A percentile compares a stretch with the other conserved stretches of the same genome.
Evolutionary conservation across 2,329 filamentous ascomycete species (phyloP).

Genomic region (Fusarium mundagurra): DNA sequence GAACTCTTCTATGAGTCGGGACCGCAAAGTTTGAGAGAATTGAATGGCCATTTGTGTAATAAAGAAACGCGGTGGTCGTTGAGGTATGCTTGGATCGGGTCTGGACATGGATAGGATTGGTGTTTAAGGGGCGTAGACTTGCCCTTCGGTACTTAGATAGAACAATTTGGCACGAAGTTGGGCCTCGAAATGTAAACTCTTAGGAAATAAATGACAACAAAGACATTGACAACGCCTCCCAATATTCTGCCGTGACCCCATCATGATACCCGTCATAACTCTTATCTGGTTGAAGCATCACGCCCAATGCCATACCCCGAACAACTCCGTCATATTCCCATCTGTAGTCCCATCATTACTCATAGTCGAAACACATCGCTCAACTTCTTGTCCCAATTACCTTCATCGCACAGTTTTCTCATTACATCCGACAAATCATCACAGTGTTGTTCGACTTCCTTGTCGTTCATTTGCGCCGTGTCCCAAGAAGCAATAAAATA

Average conservation of each 20-base stretch:
- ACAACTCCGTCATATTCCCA: not conserved
- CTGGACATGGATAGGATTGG: not conserved
- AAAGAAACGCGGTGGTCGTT: too few relatives aligned
- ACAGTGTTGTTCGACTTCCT: slow-evolving; percentile 46
- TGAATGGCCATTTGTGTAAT: not conserved
- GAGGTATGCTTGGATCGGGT: not conserved
- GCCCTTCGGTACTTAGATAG: not conserved
- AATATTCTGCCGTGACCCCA: not conserved
- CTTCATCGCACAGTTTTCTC: slow-evolving; percentile 41
- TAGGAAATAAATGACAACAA: not conserved
- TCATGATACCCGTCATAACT: not conserved
- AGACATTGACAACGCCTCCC: not conserved
- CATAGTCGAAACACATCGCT: slow-evolving; percentile 39
- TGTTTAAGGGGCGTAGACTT: not conserved
- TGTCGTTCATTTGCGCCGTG: slow-evolving; percentile 51
- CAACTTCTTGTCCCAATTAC: slow-evolving; percentile 45
- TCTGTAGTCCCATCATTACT: not conserved
- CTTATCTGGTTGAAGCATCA: slow-evolving; percentile 31
- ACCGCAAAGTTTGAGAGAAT: not conserved
- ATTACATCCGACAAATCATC: slow-evolving; percentile 45
- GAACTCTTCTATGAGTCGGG: not conserved
- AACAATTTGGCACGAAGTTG: not conserved
- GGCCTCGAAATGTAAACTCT: not conserved
- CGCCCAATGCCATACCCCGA: slow-evolving; percentile 39
- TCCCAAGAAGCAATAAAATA: slow-evolving; percentile 53